These are phyloP conservation scores for Drosera capensis DNA, from an alignment of 148 eudicot genomes.

Conservation along the genomic window DNA sequence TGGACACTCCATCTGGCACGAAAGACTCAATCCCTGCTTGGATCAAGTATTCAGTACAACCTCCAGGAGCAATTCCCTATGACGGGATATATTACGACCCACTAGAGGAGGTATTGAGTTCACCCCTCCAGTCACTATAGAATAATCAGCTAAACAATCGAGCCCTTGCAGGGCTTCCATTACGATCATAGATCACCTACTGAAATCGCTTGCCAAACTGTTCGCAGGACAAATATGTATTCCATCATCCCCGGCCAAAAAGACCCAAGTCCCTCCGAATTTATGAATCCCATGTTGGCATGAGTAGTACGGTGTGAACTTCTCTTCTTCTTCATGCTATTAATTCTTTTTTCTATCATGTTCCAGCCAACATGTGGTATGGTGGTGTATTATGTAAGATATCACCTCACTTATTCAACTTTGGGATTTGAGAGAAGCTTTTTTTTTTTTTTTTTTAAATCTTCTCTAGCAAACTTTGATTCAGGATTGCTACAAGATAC, in stretches of 20 bases:
- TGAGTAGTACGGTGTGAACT: conserved; percentile 83
- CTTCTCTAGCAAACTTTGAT: too few relatives aligned
- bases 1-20: conserved; percentile 95
- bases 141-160: too few relatives aligned
- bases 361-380: too few relatives aligned
- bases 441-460: too few relatives aligned
- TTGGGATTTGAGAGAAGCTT: too few relatives aligned
- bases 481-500: too few relatives aligned
- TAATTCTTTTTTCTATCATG: background rate
- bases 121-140: too few relatives aligned
- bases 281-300: conserved; percentile 84
- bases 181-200: too few relatives aligned
- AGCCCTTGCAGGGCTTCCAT: too few relatives aligned
- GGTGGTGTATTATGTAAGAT: too few relatives aligned
- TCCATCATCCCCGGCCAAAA: conserved; percentile 79
- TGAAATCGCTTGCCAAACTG: too few relatives aligned
- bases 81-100: conserved; percentile 97
- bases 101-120: conserved; percentile 91
- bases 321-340: background rate
- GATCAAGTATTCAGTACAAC: conserved; percentile 89
- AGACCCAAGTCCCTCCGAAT: conserved; percentile 84
- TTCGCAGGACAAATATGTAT: conserved; percentile 65
- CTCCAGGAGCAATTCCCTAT: conserved; percentile 82
- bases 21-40: conserved; percentile 98
- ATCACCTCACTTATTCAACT: too few relatives aligned